Conservation (phyloP, 2,329 filamentous ascomycete species). For the Calonectria naviculata region DNA sequence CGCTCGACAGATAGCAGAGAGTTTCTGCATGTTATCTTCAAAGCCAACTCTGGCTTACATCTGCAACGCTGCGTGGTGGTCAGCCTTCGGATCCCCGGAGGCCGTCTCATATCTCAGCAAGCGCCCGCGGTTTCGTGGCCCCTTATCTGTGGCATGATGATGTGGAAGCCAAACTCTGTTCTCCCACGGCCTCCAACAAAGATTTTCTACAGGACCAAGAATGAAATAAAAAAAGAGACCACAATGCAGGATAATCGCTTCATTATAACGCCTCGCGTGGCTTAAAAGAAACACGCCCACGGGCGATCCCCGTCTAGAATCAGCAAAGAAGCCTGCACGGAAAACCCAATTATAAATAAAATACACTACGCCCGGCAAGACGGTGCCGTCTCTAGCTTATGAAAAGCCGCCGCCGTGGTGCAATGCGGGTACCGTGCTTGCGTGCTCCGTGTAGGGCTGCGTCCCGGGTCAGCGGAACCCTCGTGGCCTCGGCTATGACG, state of each 20-base stretch:
- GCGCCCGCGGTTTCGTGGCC: neutral
- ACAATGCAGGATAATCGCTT: neutral
- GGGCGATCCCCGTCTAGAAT: neutral
- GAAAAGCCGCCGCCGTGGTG: constrained; percentile 5
- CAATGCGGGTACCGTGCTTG: constrained; percentile 14
- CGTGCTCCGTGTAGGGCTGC: constrained; percentile 8
- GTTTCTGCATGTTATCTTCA: neutral
- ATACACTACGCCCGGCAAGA: neutral
- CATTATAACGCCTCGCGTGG: no score
- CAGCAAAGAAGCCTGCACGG: neutral
- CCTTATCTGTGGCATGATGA: constrained; percentile 2
- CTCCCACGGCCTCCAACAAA: neutral
- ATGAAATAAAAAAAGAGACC: no score
- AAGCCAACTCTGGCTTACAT: no score
- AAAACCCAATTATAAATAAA: neutral
- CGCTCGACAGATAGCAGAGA: neutral
- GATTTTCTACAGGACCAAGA: neutral
- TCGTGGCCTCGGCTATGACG: neutral
- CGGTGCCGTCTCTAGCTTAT: neutral
- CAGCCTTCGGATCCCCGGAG: neutral
- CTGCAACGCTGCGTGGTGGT: neutral
- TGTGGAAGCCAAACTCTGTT: neutral
- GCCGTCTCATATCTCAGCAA: neutral
- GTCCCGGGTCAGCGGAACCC: constrained; percentile 4
- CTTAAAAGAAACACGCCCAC: neutral